Percentiles rank a stretch among this genome's conserved stretches.
phyloP scores from a whole-genome alignment of 352 stramenopile species.

The Phytophthora cactorum region DNA sequence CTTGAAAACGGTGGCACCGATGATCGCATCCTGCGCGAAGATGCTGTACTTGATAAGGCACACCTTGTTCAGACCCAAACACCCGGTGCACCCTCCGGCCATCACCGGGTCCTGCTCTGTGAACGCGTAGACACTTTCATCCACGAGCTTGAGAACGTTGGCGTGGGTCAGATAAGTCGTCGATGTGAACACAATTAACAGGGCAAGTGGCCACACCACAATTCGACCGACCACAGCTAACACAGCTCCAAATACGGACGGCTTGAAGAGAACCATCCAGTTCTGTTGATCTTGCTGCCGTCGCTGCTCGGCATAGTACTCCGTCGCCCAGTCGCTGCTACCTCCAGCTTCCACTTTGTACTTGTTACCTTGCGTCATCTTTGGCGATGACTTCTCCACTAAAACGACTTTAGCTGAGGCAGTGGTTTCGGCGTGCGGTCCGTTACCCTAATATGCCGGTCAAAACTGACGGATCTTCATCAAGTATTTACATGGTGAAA shows the following conservation, averaged over 20 bases:
- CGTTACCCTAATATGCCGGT: not conserved
- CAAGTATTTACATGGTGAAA: no score
- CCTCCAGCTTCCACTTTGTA: conserved; percentile 22
- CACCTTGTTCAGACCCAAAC: conserved; percentile 26
- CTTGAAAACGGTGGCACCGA: conserved; percentile 30
- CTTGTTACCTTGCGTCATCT: conserved; percentile 23
- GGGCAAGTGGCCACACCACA: conserved; percentile 25
- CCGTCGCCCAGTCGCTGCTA: conserved; percentile 16
- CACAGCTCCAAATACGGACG: conserved; percentile 23
- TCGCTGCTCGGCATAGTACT: conserved; percentile 28
- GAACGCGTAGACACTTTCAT: conserved; percentile 38
- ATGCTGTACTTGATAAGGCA: conserved; percentile 35
- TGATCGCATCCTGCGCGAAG: conserved; percentile 29
- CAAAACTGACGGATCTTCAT: not conserved
- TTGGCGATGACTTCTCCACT: not conserved
- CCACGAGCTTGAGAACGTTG: conserved; percentile 27
- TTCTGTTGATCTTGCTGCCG: conserved; percentile 9
- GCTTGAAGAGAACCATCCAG: conserved; percentile 26
- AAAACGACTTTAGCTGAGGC: not conserved
- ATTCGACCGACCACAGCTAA: conserved; percentile 31
- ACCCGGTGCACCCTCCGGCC: conserved; percentile 28
- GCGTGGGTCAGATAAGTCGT: conserved; percentile 21
- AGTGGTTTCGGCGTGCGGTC: not conserved
- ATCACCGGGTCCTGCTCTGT: conserved; percentile 31
- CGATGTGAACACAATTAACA: conserved; percentile 22